A percentile compares a stretch with the other conserved stretches of the same genome.
phyloP scores from a whole-genome alignment of 2,329 filamentous ascomycete species.

The Colletotrichum neosansevieriae region DNA sequence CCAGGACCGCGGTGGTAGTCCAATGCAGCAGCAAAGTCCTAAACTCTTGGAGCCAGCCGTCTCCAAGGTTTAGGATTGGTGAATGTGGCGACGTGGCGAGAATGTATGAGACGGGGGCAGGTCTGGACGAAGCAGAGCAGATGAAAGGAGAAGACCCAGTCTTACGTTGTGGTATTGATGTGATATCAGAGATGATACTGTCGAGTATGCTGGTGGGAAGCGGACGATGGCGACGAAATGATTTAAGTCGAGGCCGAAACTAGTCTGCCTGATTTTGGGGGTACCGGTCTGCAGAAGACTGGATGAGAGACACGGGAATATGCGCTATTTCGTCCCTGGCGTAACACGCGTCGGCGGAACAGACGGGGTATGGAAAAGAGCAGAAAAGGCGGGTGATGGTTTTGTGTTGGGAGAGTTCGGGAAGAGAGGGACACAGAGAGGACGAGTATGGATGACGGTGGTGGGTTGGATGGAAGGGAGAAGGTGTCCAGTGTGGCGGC shows the following conservation, averaged over 20 bases:
- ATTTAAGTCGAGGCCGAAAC: constrained; percentile 39
- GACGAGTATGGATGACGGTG: constrained; percentile 11
- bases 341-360: constrained; percentile 37
- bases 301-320: constrained; percentile 10
- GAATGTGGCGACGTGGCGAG: constrained; percentile 35
- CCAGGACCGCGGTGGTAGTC: constrained; percentile 32
- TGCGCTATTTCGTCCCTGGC: constrained; percentile 23
- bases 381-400: constrained; percentile 3
- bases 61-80: constrained; percentile 35
- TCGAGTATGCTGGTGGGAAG: background rate
- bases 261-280: constrained; percentile 37
- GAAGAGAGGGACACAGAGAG: background rate
- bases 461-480: background rate
- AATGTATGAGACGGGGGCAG: constrained; percentile 27
- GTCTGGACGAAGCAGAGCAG: constrained; percentile 17
- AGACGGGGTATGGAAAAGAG: constrained; percentile 27
- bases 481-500: constrained; percentile 25
- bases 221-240: constrained; percentile 21
- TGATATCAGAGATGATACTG: constrained; percentile 5
- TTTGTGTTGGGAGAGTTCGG: constrained; percentile 11
- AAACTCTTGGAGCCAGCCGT: constrained; percentile 29
- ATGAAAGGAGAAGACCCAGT: constrained; percentile 23
- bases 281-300: constrained; percentile 1
- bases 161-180: constrained; percentile 22
- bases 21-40: constrained; percentile 34